Conservation (phyloP, 306 rosid species). For the Castanospermum australe region DNA sequence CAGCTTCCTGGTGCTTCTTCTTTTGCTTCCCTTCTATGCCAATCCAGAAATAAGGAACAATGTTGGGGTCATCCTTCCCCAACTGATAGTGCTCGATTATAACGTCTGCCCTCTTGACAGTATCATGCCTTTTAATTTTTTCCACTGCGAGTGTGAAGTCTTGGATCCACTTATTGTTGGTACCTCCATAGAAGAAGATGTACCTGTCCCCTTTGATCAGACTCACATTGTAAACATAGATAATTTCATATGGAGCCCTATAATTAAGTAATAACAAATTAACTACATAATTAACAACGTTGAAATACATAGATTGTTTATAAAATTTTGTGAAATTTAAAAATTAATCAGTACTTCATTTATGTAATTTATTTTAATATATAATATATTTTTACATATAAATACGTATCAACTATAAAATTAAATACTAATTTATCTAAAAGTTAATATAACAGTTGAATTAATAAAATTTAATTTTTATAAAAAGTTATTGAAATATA, state of each 20-base stretch:
- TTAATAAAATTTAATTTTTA: too few relatives aligned
- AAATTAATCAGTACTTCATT: too few relatives aligned
- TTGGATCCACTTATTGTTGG: constrained; percentile 28
- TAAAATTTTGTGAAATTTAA: too few relatives aligned
- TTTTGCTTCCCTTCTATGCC: constrained; percentile 39
- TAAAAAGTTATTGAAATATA: too few relatives aligned
- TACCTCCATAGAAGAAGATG: constrained; percentile 32
- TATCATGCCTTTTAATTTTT: constrained; percentile 3
- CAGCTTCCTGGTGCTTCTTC: constrained; percentile 15
- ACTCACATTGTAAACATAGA: neutral
- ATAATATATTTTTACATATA: too few relatives aligned
- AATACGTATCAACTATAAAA: too few relatives aligned
- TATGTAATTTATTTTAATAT: too few relatives aligned
- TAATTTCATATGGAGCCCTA: neutral
- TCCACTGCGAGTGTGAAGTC: constrained; percentile 22
- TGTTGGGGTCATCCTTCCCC: constrained; percentile 18
- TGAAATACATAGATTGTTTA: too few relatives aligned
- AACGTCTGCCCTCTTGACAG: constrained; percentile 25
- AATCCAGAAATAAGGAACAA: constrained; percentile 30
- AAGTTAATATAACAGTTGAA: too few relatives aligned
- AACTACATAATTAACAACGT: neutral
- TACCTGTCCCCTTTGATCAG: constrained; percentile 28
- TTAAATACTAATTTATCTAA: too few relatives aligned
- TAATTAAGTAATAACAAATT: neutral
- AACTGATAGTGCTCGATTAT: constrained; percentile 17